These are phyloP conservation scores for Boletus rufocinnamomeus DNA, from an alignment of 768 basidiomycete species.

Conservation along the genomic window DNA sequence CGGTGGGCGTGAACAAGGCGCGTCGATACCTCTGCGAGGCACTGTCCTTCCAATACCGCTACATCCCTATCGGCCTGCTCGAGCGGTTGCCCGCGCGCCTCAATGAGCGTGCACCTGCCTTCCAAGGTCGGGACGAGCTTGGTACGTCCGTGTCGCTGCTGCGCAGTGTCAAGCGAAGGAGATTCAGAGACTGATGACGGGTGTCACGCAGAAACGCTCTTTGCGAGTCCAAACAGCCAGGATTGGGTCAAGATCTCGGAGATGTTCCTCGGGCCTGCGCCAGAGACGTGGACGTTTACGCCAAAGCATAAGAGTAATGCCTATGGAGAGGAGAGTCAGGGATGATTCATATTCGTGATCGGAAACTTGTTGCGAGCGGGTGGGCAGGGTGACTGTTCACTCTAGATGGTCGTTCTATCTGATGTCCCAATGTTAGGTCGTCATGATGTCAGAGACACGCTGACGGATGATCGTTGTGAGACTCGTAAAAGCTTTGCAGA, in stretches of 20 bases:
- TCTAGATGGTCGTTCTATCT: neutral
- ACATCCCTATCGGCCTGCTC: slow-evolving; percentile 90
- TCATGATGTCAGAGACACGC: neutral
- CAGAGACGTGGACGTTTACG: slow-evolving; percentile 80
- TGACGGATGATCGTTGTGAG: neutral
- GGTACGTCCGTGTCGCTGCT: slow-evolving; percentile 48
- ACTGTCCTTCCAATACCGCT: slow-evolving; percentile 94
- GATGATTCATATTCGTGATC: slow-evolving; percentile 29
- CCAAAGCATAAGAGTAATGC: slow-evolving; percentile 96
- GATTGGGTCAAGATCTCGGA: slow-evolving; percentile 95
- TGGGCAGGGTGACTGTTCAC: neutral
- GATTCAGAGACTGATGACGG: neutral
- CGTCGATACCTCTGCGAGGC: slow-evolving; percentile 94
- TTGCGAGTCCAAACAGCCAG: slow-evolving; percentile 73
- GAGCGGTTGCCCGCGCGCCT: slow-evolving; percentile 78
- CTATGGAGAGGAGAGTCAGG: slow-evolving; percentile 64
- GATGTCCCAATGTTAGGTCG: neutral
- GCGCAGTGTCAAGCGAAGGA: neutral
- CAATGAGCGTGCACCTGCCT: slow-evolving; percentile 90
- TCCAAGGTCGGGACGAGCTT: slow-evolving; percentile 83
- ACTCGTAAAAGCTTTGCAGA: neutral
- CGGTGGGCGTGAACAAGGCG: slow-evolving; percentile 86
- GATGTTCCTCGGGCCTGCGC: slow-evolving; percentile 91
- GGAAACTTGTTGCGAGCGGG: neutral
- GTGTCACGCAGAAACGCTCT: slow-evolving; percentile 66